Conservation (phyloP, 2,329 filamentous ascomycete genomes). For the Sporothrix luriei region DNA sequence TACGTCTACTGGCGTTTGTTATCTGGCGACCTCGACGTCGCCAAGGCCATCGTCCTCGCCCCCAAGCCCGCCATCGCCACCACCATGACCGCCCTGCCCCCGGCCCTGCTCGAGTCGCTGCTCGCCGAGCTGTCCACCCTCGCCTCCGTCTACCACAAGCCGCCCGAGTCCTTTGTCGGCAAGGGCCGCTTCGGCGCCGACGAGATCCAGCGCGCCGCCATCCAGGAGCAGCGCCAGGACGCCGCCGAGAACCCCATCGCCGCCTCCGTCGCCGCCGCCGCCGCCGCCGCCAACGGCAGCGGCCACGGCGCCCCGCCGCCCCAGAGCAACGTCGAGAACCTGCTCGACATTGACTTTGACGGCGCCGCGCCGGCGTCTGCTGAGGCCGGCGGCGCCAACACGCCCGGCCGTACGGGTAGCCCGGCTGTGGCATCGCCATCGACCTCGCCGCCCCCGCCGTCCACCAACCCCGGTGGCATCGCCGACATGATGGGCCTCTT, state of each 20-base stretch:
- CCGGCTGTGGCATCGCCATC: slow-evolving; percentile 47
- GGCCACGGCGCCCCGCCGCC: slow-evolving; percentile 50
- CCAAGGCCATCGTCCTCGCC: slow-evolving; percentile 91
- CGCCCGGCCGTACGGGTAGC: slow-evolving; percentile 69
- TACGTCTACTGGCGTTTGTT: slow-evolving; percentile 98
- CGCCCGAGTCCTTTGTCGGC: slow-evolving; percentile 95
- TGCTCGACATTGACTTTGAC: slow-evolving; percentile 73
- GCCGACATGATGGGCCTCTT: slow-evolving; percentile 71
- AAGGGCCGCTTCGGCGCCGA: slow-evolving; percentile 93
- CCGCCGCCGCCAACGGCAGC: slow-evolving; percentile 61
- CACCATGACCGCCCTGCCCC: slow-evolving; percentile 87
- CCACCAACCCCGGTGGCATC: slow-evolving; percentile 51
- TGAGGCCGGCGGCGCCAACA: slow-evolving; percentile 60
- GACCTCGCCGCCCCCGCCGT: slow-evolving; percentile 44
- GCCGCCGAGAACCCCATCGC: slow-evolving; percentile 93
- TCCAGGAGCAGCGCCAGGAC: slow-evolving; percentile 93
- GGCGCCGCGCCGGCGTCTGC: slow-evolving; percentile 88
- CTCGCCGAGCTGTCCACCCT: slow-evolving; percentile 89
- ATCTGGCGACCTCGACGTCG: slow-evolving; percentile 85
- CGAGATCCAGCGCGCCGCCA: slow-evolving; percentile 90
- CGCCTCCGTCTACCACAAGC: slow-evolving; percentile 97
- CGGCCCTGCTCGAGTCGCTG: slow-evolving; percentile 83
- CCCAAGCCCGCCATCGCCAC: slow-evolving; percentile 92
- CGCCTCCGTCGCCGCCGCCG: slow-evolving; percentile 73
- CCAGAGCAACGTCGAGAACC: slow-evolving; percentile 86